Base-by-base conservation (phyloP, 176 grass and related monocot genomes). In the Chloris gayana region DNA sequence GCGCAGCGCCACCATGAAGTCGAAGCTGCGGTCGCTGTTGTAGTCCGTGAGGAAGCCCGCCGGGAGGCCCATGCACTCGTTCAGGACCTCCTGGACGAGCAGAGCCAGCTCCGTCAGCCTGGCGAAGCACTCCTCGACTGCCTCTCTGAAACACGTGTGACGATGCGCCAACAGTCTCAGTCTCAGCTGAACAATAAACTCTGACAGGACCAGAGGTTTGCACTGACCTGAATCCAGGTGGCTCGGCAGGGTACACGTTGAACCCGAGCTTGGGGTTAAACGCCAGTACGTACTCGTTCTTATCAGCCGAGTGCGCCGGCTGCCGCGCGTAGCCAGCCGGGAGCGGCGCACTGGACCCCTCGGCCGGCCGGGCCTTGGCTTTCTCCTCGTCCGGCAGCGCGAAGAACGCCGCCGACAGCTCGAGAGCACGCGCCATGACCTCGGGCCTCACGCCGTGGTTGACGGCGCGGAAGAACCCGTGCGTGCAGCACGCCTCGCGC, bases 61-160 rank as follows among this genome's bases (percentile, higher is more conserved):
- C 2, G 84, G 89, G 34, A 89, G 80, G n/a, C 72, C 80, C 92
- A 94, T 94, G 84, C 83, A 91, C 24, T 94, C 74, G 76, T 83
- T 94, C n/a, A 91, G 17, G 68, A 89, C 73, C 25, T 91, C 77
- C 58, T 87, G 80, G 45, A 91, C 25, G 21, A 91, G 64, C 33
- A 86, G 60, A 34, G 80, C 89, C 24, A 84, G 78, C 14, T 79
- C 24, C 14, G 31, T 57, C 63, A 91, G 49, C 56, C 30, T 85
- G 27, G 13, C 27, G 49, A 72, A 89, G 38, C 79, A 91, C 63
- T 95, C 78, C 35, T 91, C 81, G 4, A 87, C 3, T 5, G 34
- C 69, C 7, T 78, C 68, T 41, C 92, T 91, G 80, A 22, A 70
- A 42, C 7, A 42, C 9, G 41, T 11, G 35, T 37, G 5, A 42